Conservation (phyloP, 2,329 filamentous ascomycete genomes). For the Diaporthe humulicola region DNA sequence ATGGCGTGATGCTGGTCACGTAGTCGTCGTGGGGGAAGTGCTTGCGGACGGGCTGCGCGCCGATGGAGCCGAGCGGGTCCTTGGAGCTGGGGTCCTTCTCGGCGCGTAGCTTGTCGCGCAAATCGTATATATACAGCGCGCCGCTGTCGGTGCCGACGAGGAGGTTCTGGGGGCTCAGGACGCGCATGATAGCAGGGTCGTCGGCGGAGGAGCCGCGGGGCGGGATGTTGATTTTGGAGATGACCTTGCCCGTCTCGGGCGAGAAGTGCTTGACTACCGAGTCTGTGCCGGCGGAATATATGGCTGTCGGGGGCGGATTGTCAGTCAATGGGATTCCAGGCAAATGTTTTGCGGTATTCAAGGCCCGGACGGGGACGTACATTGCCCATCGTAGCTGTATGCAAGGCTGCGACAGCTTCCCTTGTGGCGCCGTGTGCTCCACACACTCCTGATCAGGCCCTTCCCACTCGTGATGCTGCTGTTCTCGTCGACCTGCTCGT, state of each 20-base stretch:
- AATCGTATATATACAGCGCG: constrained; percentile 88
- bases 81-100: constrained; percentile 31
- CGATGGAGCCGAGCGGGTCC: constrained; percentile 57
- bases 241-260: constrained; percentile 73
- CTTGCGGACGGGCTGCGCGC: constrained; percentile 79
- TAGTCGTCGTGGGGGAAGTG: constrained; percentile 93
- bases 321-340: background rate
- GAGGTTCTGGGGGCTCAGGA: constrained; percentile 87
- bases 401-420: constrained; percentile 88
- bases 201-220: constrained; percentile 67
- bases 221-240: constrained; percentile 86
- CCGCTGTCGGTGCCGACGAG: constrained; percentile 93
- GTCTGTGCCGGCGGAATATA: constrained; percentile 75
- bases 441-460: constrained; percentile 83
- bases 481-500: constrained; percentile 64
- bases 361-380: constrained; percentile 54
- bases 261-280: constrained; percentile 68
- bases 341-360: background rate
- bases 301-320: constrained; percentile 52
- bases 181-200: constrained; percentile 84
- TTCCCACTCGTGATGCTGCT: constrained; percentile 72
- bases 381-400: constrained; percentile 83
- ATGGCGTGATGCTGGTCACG: constrained; percentile 86
- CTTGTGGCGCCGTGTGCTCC: constrained; percentile 92
- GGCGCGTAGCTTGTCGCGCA: constrained; percentile 66